These are phyloP conservation scores for Diatrype stigma DNA, from an alignment of 2,329 filamentous ascomycete species.

Conservation along the genomic window DNA sequence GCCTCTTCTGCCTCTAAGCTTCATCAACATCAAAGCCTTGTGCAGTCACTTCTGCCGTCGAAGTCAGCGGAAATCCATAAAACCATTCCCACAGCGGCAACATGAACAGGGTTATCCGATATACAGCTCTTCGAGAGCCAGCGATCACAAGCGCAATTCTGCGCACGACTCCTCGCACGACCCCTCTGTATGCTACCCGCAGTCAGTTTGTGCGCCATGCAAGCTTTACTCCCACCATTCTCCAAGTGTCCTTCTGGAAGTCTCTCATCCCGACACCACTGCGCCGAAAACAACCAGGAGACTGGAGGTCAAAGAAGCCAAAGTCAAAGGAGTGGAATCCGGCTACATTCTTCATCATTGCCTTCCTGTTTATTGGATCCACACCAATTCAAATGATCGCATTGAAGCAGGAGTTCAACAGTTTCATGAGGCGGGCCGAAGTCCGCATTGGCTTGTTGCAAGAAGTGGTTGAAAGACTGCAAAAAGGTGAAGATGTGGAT, in stretches of 20 bases:
- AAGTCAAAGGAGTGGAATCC: slow-evolving; percentile 70
- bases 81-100: not conserved
- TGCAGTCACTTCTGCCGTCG: not conserved
- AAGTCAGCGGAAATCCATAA: not conserved
- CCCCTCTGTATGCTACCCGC: slow-evolving; percentile 2
- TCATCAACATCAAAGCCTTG: too few relatives aligned
- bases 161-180: not conserved
- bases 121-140: slow-evolving; percentile 11
- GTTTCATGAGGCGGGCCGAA: slow-evolving; percentile 72
- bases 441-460: slow-evolving; percentile 71
- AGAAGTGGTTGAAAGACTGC: slow-evolving; percentile 69
- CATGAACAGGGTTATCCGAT: not conserved
- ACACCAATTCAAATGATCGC: slow-evolving; percentile 92
- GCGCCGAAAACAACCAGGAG: slow-evolving; percentile 36
- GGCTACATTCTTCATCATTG: slow-evolving; percentile 75
- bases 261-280: slow-evolving; percentile 66
- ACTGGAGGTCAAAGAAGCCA: slow-evolving; percentile 29
- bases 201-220: slow-evolving; percentile 15
- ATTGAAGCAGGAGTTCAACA: slow-evolving; percentile 69
- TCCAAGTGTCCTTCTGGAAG: slow-evolving; percentile 62
- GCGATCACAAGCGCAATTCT: slow-evolving; percentile 4
- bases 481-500: slow-evolving; percentile 73
- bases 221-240: slow-evolving; percentile 46
- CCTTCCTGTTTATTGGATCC: slow-evolving; percentile 84
- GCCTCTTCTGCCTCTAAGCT: too few relatives aligned